Conservation (phyloP, 768 basidiomycete species). For the Cystoderma amianthinum region DNA sequence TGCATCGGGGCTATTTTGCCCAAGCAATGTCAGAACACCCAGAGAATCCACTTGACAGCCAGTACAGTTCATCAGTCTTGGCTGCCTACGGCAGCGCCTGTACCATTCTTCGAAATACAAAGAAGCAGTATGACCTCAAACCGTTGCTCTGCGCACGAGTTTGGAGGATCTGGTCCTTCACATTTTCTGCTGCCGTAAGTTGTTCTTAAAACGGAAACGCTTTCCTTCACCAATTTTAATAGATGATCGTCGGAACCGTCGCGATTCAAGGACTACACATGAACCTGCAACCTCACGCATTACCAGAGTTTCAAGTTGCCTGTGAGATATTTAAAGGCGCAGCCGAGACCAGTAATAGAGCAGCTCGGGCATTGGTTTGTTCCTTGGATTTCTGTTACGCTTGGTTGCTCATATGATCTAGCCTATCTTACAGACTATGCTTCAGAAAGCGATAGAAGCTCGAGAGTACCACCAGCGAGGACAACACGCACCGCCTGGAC, state of each 20-base stretch:
- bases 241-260: conserved; percentile 51
- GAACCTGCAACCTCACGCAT: conserved; percentile 35
- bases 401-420: too few relatives aligned
- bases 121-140: conserved; percentile 31
- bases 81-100: conserved; percentile 47
- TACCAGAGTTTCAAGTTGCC: conserved; percentile 39
- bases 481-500: conserved; percentile 1
- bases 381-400: not conserved
- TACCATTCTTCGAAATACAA: conserved; percentile 32
- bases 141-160: conserved; percentile 42
- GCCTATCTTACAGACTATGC: conserved; percentile 40
- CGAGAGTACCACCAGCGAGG: conserved; percentile 10
- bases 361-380: conserved; percentile 39
- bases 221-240: not conserved
- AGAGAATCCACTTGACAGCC: conserved; percentile 37
- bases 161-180: conserved; percentile 54
- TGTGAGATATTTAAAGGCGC: conserved; percentile 37
- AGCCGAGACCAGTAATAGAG: conserved; percentile 39
- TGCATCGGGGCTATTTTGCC: conserved; percentile 53
- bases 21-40: conserved; percentile 45
- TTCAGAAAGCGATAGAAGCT: conserved; percentile 30
- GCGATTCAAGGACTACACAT: conserved; percentile 38
- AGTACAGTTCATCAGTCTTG: conserved; percentile 42
- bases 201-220: not conserved
- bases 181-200: conserved; percentile 49